A percentile compares a stretch with the other conserved stretches of the same genome.
phyloP scores from a whole-genome alignment of 1,139 yeast genomes.

The Kazachstania sp. region DNA sequence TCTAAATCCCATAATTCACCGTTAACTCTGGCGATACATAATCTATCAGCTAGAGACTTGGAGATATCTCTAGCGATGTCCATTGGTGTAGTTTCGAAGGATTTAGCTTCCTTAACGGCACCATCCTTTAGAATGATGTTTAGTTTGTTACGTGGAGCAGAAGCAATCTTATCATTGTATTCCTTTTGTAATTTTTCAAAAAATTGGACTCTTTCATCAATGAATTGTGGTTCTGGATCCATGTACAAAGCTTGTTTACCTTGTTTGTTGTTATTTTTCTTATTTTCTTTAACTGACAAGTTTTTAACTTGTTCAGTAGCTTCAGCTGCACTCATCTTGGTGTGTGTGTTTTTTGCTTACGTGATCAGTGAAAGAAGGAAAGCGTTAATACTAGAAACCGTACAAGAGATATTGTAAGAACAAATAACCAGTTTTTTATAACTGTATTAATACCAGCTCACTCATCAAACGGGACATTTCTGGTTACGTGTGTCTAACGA shows the following conservation, averaged over 20 bases:
- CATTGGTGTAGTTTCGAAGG: constrained; percentile 88
- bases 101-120: constrained; percentile 59
- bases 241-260: constrained; percentile 36
- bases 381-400: too few relatives aligned
- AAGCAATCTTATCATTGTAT: constrained; percentile 64
- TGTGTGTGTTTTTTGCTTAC: not conserved
- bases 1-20: constrained; percentile 93
- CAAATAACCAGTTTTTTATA: too few relatives aligned
- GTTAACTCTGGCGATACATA: constrained; percentile 83
- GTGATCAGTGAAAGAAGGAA: not conserved
- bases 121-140: constrained; percentile 85
- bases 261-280: constrained; percentile 26
- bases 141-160: constrained; percentile 54
- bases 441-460: too few relatives aligned
- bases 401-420: too few relatives aligned
- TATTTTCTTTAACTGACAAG: constrained; percentile 37
- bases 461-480: too few relatives aligned
- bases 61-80: constrained; percentile 79
- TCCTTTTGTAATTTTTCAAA: constrained; percentile 76
- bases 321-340: constrained; percentile 25
- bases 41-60: constrained; percentile 79
- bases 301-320: constrained; percentile 47
- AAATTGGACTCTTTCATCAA: constrained; percentile 67
- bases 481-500: too few relatives aligned
- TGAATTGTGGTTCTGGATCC: constrained; percentile 75